Evolutionary conservation across 2,329 filamentous ascomycete genomes (phyloP).

Genomic region (Aspergillus brunneoviolaceus): DNA sequence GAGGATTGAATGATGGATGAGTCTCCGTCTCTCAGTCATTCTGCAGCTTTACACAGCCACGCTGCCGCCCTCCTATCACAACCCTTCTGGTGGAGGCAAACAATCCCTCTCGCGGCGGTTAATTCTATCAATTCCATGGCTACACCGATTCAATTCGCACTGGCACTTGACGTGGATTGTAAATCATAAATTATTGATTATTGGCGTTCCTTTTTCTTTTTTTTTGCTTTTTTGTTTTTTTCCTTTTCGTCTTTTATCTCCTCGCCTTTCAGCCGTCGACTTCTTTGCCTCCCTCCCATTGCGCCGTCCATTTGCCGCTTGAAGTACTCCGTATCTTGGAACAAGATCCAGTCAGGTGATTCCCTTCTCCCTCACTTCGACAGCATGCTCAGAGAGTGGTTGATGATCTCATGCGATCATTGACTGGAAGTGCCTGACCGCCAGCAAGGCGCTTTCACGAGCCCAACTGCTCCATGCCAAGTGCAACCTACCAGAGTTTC

Average conservation of each 20-base stretch:
- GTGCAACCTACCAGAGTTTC: not conserved
- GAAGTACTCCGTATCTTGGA: not conserved
- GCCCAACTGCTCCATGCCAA: not conserved
- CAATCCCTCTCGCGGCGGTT: not conserved
- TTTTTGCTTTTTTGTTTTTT: not conserved
- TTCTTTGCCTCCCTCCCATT: not conserved
- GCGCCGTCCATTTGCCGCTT: not conserved
- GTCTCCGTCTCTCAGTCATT: too few species aligned
- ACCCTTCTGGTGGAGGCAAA: not conserved
- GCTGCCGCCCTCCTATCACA: not conserved
- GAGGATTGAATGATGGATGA: not conserved
- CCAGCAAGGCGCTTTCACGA: not conserved
- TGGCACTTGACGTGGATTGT: too few species aligned
- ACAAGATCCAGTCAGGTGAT: not conserved
- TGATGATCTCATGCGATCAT: not conserved
- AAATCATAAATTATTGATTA: too few species aligned
- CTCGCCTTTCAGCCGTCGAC: not conserved
- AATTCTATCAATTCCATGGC: not conserved
- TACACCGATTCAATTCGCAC: too few species aligned
- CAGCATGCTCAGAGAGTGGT: not conserved
- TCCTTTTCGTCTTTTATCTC: not conserved
- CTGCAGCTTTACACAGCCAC: not conserved
- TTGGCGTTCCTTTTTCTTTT: too few species aligned
- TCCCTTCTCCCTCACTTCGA: not conserved
- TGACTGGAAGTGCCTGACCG: not conserved